Percentiles rank a stretch among this genome's conserved stretches.
These are phyloP conservation scores for Polymyxa betae DNA, from an alignment of 208 protist species.

Conservation along the genomic window DNA sequence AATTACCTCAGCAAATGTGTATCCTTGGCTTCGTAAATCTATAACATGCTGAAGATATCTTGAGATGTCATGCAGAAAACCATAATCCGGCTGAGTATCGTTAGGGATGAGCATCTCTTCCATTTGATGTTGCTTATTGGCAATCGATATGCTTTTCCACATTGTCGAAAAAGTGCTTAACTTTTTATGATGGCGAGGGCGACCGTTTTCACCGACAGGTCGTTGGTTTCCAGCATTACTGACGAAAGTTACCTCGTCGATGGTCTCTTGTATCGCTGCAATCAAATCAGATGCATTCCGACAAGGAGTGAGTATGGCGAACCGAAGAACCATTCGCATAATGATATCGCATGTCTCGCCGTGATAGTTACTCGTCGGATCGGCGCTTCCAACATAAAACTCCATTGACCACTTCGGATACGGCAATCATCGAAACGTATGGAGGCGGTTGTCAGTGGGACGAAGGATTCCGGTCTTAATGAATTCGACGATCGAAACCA, in stretches of 20 bases:
- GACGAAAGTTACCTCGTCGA: background rate
- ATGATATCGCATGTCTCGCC: background rate
- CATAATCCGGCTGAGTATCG: too few species aligned
- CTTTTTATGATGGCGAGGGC: background rate
- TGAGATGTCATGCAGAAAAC: too few species aligned
- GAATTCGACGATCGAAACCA: slow-evolving; percentile 9
- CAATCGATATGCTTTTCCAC: too few species aligned
- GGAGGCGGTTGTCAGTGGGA: background rate
- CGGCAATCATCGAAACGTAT: background rate
- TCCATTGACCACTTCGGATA: background rate
- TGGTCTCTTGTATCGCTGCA: too few species aligned
- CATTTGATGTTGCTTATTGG: too few species aligned
- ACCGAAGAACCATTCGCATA: slow-evolving; percentile 36
- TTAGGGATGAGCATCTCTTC: too few species aligned
- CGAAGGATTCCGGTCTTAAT: background rate
- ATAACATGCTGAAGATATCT: too few species aligned
- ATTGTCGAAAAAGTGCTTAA: background rate
- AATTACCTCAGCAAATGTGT: too few species aligned
- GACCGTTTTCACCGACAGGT: background rate
- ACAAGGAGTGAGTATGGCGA: background rate
- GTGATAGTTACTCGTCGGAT: background rate
- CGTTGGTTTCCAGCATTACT: background rate
- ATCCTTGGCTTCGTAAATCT: too few species aligned
- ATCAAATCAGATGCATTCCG: too few species aligned
- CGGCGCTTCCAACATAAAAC: background rate